Conservation (phyloP, 441 rosid genomes). For the Metrosideros polymorpha region DNA sequence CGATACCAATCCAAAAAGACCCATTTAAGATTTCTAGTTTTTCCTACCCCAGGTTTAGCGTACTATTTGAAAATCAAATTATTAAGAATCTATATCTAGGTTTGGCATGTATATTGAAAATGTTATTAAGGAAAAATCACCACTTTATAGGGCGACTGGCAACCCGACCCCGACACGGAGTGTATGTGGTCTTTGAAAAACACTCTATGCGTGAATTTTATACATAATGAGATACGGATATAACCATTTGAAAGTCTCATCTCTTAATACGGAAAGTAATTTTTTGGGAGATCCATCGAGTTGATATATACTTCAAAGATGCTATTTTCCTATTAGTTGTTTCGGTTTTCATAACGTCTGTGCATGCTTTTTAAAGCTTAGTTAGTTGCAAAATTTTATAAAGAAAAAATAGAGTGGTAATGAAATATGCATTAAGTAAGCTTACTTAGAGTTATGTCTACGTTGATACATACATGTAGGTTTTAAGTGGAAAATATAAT, state of each 20-base stretch:
- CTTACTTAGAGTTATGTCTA: neutral
- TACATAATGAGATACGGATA: neutral
- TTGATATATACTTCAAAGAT: no score
- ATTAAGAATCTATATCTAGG: neutral
- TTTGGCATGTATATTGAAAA: neutral
- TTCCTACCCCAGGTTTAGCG: neutral
- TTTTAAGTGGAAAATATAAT: neutral
- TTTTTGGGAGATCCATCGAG: neutral
- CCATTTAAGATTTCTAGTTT: neutral
- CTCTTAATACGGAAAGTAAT: neutral
- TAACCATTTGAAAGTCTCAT: neutral
- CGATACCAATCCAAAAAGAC: neutral
- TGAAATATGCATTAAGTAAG: neutral
- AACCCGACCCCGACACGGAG: neutral
- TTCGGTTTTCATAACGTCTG: neutral
- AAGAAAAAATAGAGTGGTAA: neutral
- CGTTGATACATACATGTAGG: neutral
- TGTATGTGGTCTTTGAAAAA: neutral
- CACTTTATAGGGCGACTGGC: neutral
- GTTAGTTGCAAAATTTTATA: neutral
- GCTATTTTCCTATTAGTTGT: no score
- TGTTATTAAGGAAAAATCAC: neutral
- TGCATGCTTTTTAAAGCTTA: neutral
- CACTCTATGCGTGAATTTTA: neutral
- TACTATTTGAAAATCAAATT: neutral